phyloP scores from a whole-genome alignment of 1,284 basidiomycete genomes.

The Trametes polyzona region DNA sequence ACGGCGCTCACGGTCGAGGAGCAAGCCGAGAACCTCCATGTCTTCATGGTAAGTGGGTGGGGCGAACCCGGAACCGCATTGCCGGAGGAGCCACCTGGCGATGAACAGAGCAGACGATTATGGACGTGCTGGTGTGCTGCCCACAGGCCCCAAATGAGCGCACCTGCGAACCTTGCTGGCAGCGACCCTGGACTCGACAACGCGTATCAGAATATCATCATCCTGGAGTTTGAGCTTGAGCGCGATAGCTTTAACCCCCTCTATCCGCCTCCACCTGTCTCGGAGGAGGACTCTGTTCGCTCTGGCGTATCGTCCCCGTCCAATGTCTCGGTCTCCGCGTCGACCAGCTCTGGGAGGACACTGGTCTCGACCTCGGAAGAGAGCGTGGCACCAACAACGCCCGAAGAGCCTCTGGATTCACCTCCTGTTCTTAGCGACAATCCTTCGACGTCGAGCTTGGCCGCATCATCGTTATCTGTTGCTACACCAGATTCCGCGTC shows the following conservation, averaged over 20 bases:
- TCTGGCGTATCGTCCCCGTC: constrained; percentile 38
- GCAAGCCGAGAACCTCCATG: constrained; percentile 62
- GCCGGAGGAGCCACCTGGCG: constrained; percentile 37
- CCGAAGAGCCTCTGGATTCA: constrained; percentile 24
- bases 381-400: constrained; percentile 22
- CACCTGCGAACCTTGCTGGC: constrained; percentile 24
- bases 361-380: constrained; percentile 33
- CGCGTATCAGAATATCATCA: constrained; percentile 46
- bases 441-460: neutral
- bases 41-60: constrained; percentile 76
- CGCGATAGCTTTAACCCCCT: constrained; percentile 76
- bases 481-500: constrained; percentile 9
- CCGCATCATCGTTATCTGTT: constrained; percentile 7
- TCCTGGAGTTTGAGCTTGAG: constrained; percentile 88
- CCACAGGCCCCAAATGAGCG: constrained; percentile 55
- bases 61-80: constrained; percentile 62
- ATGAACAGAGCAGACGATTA: constrained; percentile 46
- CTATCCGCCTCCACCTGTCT: constrained; percentile 45
- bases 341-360: constrained; percentile 38
- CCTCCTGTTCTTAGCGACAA: neutral
- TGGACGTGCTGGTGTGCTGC: constrained; percentile 90
- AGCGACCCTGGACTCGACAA: neutral
- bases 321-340: constrained; percentile 29
- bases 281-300: constrained; percentile 18
- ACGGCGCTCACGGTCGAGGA: constrained; percentile 51